Percentiles rank a stretch among this genome's conserved stretches.
phyloP scores from a whole-genome alignment of 768 basidiomycete genomes.

The Strobilomyces echinocephalus region DNA sequence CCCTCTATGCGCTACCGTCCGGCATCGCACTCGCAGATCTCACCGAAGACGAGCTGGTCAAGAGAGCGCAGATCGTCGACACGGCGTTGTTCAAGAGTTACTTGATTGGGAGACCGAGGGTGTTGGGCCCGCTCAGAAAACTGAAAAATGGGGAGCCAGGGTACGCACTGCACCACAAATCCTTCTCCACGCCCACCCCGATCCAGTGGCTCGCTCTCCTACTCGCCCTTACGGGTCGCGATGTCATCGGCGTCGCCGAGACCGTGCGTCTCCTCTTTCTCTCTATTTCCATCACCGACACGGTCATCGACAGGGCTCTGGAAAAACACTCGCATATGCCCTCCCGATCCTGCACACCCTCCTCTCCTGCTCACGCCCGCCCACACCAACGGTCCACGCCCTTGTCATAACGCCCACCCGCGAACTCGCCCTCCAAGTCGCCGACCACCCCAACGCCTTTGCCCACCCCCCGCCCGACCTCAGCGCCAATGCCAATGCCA shows the following conservation, averaged over 20 bases:
- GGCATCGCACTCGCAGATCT: no score
- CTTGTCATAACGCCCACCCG: conserved; percentile 91
- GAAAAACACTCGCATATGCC: conserved; percentile 95
- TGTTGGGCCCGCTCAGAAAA: no score
- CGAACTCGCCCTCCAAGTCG: conserved; percentile 94
- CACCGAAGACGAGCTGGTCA: no score
- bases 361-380: conserved; percentile 36
- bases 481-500: conserved; percentile 16
- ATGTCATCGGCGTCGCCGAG: conserved; percentile 89
- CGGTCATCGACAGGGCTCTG: conserved; percentile 64
- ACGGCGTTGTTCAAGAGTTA: no score
- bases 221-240: conserved; percentile 54
- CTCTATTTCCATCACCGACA: not conserved
- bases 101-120: no score
- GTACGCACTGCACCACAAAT: conserved; percentile 59
- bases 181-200: conserved; percentile 72
- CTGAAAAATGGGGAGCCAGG: no score
- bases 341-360: conserved; percentile 83
- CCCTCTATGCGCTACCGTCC: no score
- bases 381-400: conserved; percentile 59
- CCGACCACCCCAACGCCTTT: conserved; percentile 71
- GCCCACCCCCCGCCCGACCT: conserved; percentile 32
- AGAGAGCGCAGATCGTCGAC: no score
- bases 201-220: conserved; percentile 80
- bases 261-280: conserved; percentile 32